A percentile compares a stretch with the other conserved stretches of the same genome.
phyloP scores from a whole-genome alignment of 306 rosid species.

The Elaeagnus macrophylla region DNA sequence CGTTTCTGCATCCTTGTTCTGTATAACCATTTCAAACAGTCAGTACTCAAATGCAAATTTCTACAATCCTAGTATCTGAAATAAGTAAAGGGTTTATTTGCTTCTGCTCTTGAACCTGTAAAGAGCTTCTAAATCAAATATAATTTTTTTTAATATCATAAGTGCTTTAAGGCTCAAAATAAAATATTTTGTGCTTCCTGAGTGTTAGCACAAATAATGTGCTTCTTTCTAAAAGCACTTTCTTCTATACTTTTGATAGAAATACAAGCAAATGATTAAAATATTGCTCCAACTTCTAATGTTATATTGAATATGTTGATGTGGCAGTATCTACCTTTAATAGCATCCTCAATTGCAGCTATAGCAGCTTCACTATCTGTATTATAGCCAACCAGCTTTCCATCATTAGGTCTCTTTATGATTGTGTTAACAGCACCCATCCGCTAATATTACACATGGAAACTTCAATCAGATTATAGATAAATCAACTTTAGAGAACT shows the following conservation, averaged over 20 bases:
- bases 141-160: no score
- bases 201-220: no score
- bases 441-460: slow-evolving; percentile 23
- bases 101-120: no score
- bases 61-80: background rate
- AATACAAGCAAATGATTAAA: background rate
- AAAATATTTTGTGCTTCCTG: no score
- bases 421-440: slow-evolving; percentile 42
- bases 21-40: slow-evolving; percentile 12
- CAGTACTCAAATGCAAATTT: background rate
- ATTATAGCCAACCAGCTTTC: slow-evolving; percentile 38
- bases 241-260: no score
- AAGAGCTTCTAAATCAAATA: no score
- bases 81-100: no score
- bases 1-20: slow-evolving; percentile 26
- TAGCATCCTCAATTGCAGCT: slow-evolving; percentile 44
- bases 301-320: background rate
- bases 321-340: slow-evolving; percentile 26
- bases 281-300: background rate
- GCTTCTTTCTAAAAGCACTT: no score
- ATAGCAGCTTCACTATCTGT: slow-evolving; percentile 43
- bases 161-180: no score
- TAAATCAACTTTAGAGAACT: background rate
- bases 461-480: background rate
- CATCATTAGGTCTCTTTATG: slow-evolving; percentile 34